Conservation (phyloP, 805 yeast genomes). For the Wickerhamiella azymoides region DNA sequence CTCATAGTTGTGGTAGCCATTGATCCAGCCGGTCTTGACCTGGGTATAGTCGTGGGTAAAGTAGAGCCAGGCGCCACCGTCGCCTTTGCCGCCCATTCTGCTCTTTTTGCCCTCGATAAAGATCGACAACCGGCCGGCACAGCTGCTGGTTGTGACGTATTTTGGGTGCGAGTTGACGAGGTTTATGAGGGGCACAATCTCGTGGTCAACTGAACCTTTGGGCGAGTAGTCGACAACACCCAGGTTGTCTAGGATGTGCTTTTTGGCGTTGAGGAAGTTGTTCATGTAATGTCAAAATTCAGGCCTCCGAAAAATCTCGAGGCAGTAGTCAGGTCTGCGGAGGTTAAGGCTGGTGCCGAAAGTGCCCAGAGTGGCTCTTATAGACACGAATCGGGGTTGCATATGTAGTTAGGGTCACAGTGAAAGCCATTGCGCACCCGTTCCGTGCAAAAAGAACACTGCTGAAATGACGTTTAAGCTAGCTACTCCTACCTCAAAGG, state of each 20-base stretch:
- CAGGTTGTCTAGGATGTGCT: constrained; percentile 16
- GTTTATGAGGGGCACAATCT: constrained; percentile 58
- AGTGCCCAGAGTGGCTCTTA: too few species aligned
- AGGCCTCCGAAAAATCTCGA: too few species aligned
- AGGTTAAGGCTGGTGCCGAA: too few species aligned
- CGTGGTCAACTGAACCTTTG: constrained; percentile 69
- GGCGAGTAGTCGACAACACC: constrained; percentile 43
- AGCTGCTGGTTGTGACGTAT: constrained; percentile 77
- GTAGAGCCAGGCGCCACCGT: constrained; percentile 72
- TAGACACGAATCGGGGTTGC: too few species aligned
- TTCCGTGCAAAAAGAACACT: too few species aligned
- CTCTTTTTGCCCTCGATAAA: constrained; percentile 64
- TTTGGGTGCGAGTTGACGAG: constrained; percentile 48
- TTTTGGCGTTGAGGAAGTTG: constrained; percentile 9
- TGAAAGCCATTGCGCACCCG: too few species aligned
- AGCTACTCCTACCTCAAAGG: constrained; percentile 27
- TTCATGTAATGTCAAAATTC: neutral
- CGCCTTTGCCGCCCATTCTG: constrained; percentile 66
- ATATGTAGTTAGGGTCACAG: too few species aligned
- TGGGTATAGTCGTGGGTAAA: constrained; percentile 51
- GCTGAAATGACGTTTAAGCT: too few species aligned
- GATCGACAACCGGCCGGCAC: constrained; percentile 77
- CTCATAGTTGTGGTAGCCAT: constrained; percentile 16
- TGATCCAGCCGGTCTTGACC: constrained; percentile 26
- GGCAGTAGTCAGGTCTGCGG: too few species aligned